Evolutionary conservation across 345 rosid genomes (phyloP).

Genomic region (Balakata baccata): DNA sequence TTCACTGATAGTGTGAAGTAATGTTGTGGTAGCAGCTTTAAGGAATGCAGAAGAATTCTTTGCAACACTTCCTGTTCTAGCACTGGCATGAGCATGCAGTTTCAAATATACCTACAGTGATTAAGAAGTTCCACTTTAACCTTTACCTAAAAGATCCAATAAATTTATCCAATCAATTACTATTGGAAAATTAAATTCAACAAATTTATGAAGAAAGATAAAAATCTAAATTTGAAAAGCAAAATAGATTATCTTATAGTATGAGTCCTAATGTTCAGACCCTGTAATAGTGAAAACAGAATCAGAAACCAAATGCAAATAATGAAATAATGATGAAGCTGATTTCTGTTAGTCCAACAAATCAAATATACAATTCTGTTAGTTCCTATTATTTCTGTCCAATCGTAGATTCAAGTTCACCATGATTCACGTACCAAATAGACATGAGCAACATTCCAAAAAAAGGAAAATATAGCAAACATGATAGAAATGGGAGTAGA

Average conservation of each 20-base stretch:
- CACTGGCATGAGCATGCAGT: constrained; percentile 80
- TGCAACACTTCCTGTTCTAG: constrained; percentile 65
- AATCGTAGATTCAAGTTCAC: neutral
- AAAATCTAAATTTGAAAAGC: neutral
- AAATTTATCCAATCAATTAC: neutral
- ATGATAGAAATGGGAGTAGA: neutral
- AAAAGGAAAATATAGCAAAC: neutral
- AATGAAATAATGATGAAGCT: neutral
- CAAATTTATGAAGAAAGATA: neutral
- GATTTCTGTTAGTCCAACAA: neutral
- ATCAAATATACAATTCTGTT: neutral
- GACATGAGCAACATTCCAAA: neutral
- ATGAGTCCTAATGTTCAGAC: neutral
- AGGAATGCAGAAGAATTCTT: constrained; percentile 94
- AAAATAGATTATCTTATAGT: neutral
- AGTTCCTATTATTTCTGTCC: no score
- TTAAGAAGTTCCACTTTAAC: no score
- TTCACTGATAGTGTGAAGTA: constrained; percentile 92
- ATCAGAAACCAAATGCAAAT: neutral
- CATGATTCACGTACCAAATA: neutral
- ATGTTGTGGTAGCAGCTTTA: constrained; percentile 86
- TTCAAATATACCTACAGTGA: constrained; percentile 66
- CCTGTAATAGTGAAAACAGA: neutral
- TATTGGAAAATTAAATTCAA: neutral
- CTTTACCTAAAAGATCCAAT: neutral